Conservation (phyloP, 75 land plant species). For the Cryptomeria japonica region DNA sequence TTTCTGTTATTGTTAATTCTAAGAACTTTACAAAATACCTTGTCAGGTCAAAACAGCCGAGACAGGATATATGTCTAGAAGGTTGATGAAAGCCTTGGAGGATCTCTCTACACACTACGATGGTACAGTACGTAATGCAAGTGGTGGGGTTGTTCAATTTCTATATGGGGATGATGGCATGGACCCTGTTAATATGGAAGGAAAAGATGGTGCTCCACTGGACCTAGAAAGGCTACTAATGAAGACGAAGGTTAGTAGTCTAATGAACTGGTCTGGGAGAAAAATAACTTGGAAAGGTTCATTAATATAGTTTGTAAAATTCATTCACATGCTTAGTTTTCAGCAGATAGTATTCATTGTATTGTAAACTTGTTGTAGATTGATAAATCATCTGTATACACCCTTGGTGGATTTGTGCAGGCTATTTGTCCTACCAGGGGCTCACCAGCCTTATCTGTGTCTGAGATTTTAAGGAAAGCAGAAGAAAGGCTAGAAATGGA, state of each 20-base stretch:
- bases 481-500: constrained; percentile 39
- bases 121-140: constrained; percentile 84
- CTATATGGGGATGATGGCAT: constrained; percentile 96
- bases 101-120: constrained; percentile 86
- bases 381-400: not conserved
- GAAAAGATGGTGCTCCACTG: constrained; percentile 66
- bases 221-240: constrained; percentile 68
- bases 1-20: not conserved
- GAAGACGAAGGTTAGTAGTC: constrained; percentile 64
- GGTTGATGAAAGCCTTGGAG: constrained; percentile 94
- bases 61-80: constrained; percentile 98
- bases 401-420: constrained; percentile 29
- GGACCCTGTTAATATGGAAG: constrained; percentile 98
- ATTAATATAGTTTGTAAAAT: not conserved
- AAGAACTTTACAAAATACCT: not conserved
- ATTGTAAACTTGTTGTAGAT: not conserved
- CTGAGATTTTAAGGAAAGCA: constrained; percentile 32
- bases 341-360: not conserved
- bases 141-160: constrained; percentile 83
- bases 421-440: constrained; percentile 71
- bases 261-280: not conserved
- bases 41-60: constrained; percentile 96
- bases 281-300: not conserved
- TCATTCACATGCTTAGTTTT: not conserved
- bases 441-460: constrained; percentile 36